These are phyloP conservation scores for Colletotrichum salicis DNA, from an alignment of 2,329 filamentous ascomycete species.

Conservation along the genomic window DNA sequence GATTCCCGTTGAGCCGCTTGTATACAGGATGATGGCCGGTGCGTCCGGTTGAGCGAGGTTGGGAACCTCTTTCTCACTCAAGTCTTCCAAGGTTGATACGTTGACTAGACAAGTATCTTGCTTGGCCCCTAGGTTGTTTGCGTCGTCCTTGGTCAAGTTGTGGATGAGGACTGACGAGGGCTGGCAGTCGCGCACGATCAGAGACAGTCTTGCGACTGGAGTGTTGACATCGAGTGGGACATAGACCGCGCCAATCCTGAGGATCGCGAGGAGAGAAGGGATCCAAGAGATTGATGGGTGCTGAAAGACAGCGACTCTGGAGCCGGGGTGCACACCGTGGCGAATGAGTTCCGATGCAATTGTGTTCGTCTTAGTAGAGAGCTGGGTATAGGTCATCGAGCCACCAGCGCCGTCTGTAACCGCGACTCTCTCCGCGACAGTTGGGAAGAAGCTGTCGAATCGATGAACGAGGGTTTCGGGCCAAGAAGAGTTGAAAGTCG, in stretches of 20 bases:
- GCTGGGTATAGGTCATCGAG: not conserved
- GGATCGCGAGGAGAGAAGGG: conserved; percentile 52
- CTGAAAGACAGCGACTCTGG: conserved; percentile 52
- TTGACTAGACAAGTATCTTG: not conserved
- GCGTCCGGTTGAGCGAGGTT: conserved; percentile 4
- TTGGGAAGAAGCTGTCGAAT: not conserved
- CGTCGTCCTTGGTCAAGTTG: conserved; percentile 13
- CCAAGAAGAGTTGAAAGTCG: not conserved
- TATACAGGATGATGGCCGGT: conserved; percentile 47
- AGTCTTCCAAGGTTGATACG: not conserved
- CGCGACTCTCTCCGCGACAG: not conserved
- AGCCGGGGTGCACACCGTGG: conserved; percentile 33
- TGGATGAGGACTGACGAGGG: conserved; percentile 40
- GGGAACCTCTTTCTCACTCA: not conserved
- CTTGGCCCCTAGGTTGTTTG: not conserved
- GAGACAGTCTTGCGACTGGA: conserved; percentile 43
- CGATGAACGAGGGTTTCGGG: not conserved
- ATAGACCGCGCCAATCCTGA: conserved; percentile 49
- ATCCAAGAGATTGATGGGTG: conserved; percentile 48
- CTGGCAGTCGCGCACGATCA: conserved; percentile 43
- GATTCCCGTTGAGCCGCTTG: conserved; percentile 44
- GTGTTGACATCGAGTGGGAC: conserved; percentile 53
- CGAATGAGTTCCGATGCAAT: not conserved
- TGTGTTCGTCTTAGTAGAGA: not conserved
- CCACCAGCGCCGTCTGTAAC: not conserved